Evolutionary conservation across 371 early-diverging fungal species (phyloP), one percentile per base, ranked within the genome.

Genomic region (Apophysomyces trapeziformis): DNA sequence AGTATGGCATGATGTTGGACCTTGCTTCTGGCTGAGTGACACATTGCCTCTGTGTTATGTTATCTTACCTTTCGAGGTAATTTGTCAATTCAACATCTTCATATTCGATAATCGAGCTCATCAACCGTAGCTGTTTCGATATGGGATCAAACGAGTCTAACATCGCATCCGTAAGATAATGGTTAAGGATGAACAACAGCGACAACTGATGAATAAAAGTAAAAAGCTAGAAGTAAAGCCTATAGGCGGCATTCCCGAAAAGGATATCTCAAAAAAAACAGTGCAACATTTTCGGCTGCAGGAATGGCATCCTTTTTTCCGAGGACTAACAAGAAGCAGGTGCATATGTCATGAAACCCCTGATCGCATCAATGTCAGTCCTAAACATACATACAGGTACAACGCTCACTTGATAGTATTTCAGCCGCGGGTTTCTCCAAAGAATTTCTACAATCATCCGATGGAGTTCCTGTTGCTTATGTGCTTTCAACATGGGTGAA

Each of bases 1-100:
- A 95, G 70, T 89, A 92, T 14, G 94, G 92, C 67, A 89, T 87
- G 16, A 92, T 80, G 43, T 79, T 76, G 43, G 71, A 69, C 54
- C 79, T 75, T 60, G 13, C 16, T 35, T 46, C 37, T 35, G 57
- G 45, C 18, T 7, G 13, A 59, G 38, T 41, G 45, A 56, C n/a
- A 26, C 37, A 37, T 61, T 57, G 45, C 35, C 13, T 32, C 43
- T 5, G 37, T 2, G 11, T 36, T 38, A 62, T 14, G 37, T 41
- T 37, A 6, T 14, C 45, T 62, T 71, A 73, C 81, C 61, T 68
- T 60, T 82, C 79, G 21, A 79, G 57, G 69, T 71, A 76, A 14
- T 64, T 60, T 4, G 75, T 68, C 16, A 82, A 61, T 58, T 74
- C 67, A 5, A 69, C 57, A 65, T 83, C 84, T 64, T 80, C 84